phyloP scores from a whole-genome alignment of 1,139 yeast genomes.

The Geotrichum klebahnii region DNA sequence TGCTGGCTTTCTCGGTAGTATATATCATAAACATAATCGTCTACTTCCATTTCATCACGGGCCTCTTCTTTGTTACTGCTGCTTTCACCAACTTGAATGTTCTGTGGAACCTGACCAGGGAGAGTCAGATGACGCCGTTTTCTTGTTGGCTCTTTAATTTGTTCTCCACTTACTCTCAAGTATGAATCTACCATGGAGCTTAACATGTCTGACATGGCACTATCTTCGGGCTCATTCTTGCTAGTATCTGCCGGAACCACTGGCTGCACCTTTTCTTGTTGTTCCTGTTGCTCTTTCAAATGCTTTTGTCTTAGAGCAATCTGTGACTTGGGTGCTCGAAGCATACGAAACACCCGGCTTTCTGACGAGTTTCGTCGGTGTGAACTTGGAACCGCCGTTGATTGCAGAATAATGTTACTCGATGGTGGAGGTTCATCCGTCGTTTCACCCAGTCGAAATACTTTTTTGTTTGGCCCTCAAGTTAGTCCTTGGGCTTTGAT shows the following conservation, averaged over 20 bases:
- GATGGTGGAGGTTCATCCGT: slow-evolving; percentile 43
- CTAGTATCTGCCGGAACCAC: not conserved
- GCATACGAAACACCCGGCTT: slow-evolving; percentile 8
- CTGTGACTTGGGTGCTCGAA: slow-evolving; percentile 6
- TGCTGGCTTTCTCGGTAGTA: slow-evolving; percentile 53
- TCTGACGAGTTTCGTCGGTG: not conserved
- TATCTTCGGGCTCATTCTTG: slow-evolving; percentile 6
- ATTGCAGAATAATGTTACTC: not conserved
- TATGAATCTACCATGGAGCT: slow-evolving; percentile 17
- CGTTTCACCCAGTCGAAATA: slow-evolving; percentile 63
- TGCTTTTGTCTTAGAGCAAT: slow-evolving; percentile 1
- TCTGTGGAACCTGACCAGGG: slow-evolving; percentile 18
- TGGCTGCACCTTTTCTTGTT: slow-evolving; percentile 1
- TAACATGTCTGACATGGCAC: slow-evolving; percentile 10
- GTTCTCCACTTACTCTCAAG: slow-evolving; percentile 7
- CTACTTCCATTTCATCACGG: slow-evolving; percentile 39
- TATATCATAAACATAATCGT: slow-evolving; percentile 86
- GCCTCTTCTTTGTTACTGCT: too few relatives aligned
- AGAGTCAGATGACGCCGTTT: slow-evolving; percentile 11
- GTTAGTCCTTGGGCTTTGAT: too few relatives aligned
- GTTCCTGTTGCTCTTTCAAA: not conserved
- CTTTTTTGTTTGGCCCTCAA: slow-evolving; percentile 32
- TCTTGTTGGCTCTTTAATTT: slow-evolving; percentile 13
- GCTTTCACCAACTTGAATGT: slow-evolving; percentile 27
- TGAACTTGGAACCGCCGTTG: not conserved